Evolutionary conservation across 1,284 basidiomycete genomes (phyloP), one percentile per base, ranked within the genome.

Genomic region (Fistulinella staudtii): DNA sequence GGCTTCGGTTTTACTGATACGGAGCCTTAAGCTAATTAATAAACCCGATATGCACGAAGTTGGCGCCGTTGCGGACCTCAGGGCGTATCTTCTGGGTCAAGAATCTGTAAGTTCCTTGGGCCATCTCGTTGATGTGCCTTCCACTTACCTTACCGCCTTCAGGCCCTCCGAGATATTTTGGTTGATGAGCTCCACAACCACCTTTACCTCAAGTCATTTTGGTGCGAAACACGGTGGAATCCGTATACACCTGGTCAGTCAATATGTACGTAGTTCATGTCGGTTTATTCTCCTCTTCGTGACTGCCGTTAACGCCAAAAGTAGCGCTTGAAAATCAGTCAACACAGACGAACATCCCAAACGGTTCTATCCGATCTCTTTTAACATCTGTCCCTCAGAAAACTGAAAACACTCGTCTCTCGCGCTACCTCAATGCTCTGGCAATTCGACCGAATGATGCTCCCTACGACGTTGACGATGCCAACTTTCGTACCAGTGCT

Each of bases 101-200:
- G 94, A 98, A 74, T 80, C 77, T 45, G 93, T 91, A 49, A 43
- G 84, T n/a, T 71, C 10, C 17, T 22, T n/a, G 17, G 25, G 5
- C 15, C 11, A 11, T 31, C 23, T 35, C 36, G 10, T 18, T 18
- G 13, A 13, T 38, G n/a, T n/a, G n/a, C n/a, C 9, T 23, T 8
- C 15, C 21, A 23, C 1, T 14, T 35, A 8, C 20, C 39, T 63
- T 27, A 67, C 40, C 3, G 7, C 29, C 65, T 39, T 34, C 52
- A 94, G 90, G 85, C 89, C 9, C 68, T 97, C 36, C 77, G 88
- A 41, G 94, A 99, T 52, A 96, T 99, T 46, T 69, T 99, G 41
- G 75, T 96, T 14, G 96, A 99, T 54, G 96, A 99, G 62, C 74
- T 99, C 20, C 94, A 99, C 63, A 93, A 85, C 57, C 96, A 99